phyloP scores from a whole-genome alignment of 352 stramenopile genomes.

The Aphanomyces astaci region DNA sequence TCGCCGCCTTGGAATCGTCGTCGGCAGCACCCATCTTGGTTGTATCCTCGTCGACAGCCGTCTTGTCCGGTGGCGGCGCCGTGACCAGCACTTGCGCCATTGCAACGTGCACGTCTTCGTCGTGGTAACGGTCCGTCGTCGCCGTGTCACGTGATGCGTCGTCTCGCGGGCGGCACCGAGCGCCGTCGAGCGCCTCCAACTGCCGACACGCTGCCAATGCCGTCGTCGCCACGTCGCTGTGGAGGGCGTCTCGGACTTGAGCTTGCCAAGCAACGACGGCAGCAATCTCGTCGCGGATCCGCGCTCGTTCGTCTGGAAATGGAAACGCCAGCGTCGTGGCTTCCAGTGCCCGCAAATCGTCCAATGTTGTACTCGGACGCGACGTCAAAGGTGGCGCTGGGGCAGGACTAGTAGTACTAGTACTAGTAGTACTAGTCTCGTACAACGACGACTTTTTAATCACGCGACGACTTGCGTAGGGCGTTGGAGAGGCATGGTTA shows the following conservation, averaged over 20 bases:
- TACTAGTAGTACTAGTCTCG: too few species aligned
- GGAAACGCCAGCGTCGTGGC: constrained; percentile 50
- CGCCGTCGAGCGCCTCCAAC: constrained; percentile 32
- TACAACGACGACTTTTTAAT: constrained; percentile 6
- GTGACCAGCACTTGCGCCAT: not conserved
- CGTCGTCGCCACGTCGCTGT: constrained; percentile 31
- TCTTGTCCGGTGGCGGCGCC: not conserved
- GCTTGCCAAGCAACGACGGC: constrained; percentile 54
- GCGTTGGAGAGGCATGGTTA: too few species aligned
- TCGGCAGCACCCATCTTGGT: not conserved
- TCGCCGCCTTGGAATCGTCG: not conserved
- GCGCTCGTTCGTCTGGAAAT: constrained; percentile 71
- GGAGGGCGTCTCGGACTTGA: constrained; percentile 48
- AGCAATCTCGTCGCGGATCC: constrained; percentile 62
- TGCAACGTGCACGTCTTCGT: not conserved
- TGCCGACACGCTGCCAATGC: constrained; percentile 38
- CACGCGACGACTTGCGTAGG: not conserved
- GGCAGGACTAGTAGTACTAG: too few species aligned
- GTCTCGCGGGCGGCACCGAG: not conserved
- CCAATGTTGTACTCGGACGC: constrained; percentile 45
- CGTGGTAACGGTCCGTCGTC: too few species aligned
- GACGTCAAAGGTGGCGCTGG: too few species aligned
- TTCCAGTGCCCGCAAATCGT: constrained; percentile 45
- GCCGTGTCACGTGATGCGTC: not conserved
- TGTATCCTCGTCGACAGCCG: not conserved